Conservation (phyloP, 495 filamentous ascomycete genomes). For the Tuber melanosporum region DNA sequence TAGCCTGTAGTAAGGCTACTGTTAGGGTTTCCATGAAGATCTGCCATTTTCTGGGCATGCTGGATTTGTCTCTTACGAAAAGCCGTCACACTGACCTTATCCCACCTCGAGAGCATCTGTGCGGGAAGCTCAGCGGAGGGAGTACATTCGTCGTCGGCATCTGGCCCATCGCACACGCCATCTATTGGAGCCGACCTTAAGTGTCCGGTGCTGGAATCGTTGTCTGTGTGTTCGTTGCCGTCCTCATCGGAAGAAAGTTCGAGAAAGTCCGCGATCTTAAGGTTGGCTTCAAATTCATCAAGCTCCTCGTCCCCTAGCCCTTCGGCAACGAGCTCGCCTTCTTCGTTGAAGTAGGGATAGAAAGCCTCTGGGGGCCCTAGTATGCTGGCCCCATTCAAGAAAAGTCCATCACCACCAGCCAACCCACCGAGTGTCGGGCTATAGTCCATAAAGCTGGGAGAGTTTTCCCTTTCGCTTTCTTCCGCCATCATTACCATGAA, state of each 20-base stretch:
- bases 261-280: conserved; percentile 37
- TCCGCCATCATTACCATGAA: conserved; percentile 23
- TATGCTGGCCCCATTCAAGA: conserved; percentile 30
- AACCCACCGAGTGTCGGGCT: conserved; percentile 34
- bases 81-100: conserved; percentile 40
- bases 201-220: conserved; percentile 7
- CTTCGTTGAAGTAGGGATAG: conserved; percentile 17
- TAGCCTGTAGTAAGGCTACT: conserved; percentile 9
- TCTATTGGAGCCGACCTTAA: conserved; percentile 24
- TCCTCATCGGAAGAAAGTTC: conserved; percentile 38
- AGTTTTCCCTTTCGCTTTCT: conserved; percentile 39
- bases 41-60: conserved; percentile 29
- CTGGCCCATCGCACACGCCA: conserved; percentile 24
- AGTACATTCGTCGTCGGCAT: conserved; percentile 28
- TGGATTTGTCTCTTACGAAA: conserved; percentile 41
- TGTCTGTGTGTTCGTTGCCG: conserved; percentile 10
- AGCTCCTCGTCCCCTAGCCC: conserved; percentile 28
- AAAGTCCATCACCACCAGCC: conserved; percentile 20
- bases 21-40: conserved; percentile 8
- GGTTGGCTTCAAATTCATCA: conserved; percentile 35
- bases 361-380: conserved; percentile 28
- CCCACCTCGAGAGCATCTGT: conserved; percentile 37
- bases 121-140: conserved; percentile 27
- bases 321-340: conserved; percentile 25
- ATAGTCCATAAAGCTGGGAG: conserved; percentile 21